These are phyloP conservation scores for Bisporella sp. DNA, from an alignment of 2,329 filamentous ascomycete genomes.

Conservation along the genomic window DNA sequence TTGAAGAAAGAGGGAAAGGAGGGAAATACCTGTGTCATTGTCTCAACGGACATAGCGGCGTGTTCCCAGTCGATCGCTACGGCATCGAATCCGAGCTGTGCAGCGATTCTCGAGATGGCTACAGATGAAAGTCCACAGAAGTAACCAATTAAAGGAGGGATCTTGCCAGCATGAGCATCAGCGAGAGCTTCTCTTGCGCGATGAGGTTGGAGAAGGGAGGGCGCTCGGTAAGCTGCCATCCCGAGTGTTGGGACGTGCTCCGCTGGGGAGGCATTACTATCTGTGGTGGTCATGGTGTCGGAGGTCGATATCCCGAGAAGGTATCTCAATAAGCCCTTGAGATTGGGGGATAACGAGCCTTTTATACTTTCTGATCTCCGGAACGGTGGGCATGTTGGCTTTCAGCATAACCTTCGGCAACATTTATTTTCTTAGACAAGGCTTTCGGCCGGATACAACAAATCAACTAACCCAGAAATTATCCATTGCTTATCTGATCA, in stretches of 20 bases:
- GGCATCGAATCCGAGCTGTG: conserved; percentile 36
- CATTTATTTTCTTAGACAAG: too few species aligned
- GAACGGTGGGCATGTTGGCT: too few species aligned
- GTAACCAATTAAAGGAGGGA: conserved; percentile 36
- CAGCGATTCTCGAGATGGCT: conserved; percentile 33
- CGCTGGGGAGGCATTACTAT: neutral
- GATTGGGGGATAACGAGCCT: too few species aligned
- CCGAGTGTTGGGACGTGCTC: conserved; percentile 16
- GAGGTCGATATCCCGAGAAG: too few species aligned
- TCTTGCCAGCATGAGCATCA: conserved; percentile 39
- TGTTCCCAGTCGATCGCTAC: conserved; percentile 44
- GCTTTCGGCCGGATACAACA: too few species aligned
- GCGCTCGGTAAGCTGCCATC: conserved; percentile 36
- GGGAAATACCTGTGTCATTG: conserved; percentile 35
- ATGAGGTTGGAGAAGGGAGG: conserved; percentile 41
- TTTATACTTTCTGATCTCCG: too few species aligned
- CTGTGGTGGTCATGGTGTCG: too few species aligned
- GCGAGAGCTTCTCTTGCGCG: conserved; percentile 36
- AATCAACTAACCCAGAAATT: too few species aligned
- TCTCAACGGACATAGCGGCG: conserved; percentile 37
- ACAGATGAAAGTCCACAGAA: conserved; percentile 35
- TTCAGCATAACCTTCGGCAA: too few species aligned
- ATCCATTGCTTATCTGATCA: too few species aligned
- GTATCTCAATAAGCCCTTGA: too few species aligned
- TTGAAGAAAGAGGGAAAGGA: neutral